Evolutionary conservation across 2,329 filamentous ascomycete genomes (phyloP).

Genomic region (Mollisia scopiformis): DNA sequence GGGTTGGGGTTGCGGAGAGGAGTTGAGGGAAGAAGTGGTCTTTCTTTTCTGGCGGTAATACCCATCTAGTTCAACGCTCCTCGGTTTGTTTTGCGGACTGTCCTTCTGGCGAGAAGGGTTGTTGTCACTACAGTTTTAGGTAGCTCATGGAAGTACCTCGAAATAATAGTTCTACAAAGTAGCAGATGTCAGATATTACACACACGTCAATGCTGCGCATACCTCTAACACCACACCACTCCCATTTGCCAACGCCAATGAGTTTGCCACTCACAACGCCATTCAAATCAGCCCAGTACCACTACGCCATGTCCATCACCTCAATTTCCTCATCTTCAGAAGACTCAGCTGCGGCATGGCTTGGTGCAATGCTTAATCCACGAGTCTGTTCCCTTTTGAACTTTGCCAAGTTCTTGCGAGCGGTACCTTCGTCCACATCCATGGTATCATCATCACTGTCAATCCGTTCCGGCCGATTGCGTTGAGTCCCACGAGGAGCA

Average conservation of each 20-base stretch:
- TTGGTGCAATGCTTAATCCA: constrained; percentile 16
- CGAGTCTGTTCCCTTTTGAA: constrained; percentile 22
- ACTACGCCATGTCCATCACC: constrained; percentile 37
- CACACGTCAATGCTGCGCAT: neutral
- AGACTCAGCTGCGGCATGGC: neutral
- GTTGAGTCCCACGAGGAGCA: constrained; percentile 24
- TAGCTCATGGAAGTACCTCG: too few species aligned
- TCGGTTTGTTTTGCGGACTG: too few species aligned
- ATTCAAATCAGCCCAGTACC: too few species aligned
- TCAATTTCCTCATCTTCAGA: constrained; percentile 26
- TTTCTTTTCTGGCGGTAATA: neutral
- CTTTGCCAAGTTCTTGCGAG: constrained; percentile 12
- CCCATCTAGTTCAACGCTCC: neutral
- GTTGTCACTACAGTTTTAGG: too few species aligned
- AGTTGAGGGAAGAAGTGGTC: neutral
- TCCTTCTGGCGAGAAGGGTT: too few species aligned
- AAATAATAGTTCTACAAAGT: too few species aligned
- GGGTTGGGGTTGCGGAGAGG: constrained; percentile 36
- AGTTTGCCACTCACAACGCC: too few species aligned
- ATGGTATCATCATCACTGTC: constrained; percentile 17
- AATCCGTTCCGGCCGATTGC: constrained; percentile 20
- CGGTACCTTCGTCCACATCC: constrained; percentile 18
- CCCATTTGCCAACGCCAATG: too few species aligned
- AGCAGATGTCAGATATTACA: too few species aligned
- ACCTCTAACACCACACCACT: neutral